Conservation (phyloP, 495 filamentous ascomycete genomes). For the Letharia columbiana region DNA sequence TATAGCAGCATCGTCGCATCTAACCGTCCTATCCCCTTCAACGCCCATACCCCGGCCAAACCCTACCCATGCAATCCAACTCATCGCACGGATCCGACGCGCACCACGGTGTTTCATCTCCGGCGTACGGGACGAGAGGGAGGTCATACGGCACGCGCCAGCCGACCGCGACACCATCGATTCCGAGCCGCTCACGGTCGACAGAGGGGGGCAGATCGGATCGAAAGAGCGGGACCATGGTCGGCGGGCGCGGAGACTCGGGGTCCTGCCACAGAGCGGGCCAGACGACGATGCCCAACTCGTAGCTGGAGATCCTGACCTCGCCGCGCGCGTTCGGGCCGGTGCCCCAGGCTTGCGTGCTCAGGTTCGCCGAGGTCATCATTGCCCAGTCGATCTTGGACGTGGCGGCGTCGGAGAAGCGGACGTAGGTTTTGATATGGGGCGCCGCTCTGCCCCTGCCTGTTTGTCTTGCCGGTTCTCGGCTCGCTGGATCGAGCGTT, state of each 20-base stretch:
- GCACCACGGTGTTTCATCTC: constrained; percentile 68
- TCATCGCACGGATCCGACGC: constrained; percentile 52
- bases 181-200: constrained; percentile 38
- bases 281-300: constrained; percentile 81
- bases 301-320: constrained; percentile 69
- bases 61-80: constrained; percentile 63
- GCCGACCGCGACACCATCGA: constrained; percentile 43
- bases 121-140: constrained; percentile 57
- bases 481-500: constrained; percentile 18
- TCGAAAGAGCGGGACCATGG: constrained; percentile 64
- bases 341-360: constrained; percentile 86
- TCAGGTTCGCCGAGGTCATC: constrained; percentile 77
- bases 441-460: constrained; percentile 73
- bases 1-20: too few species aligned
- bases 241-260: constrained; percentile 23
- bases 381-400: constrained; percentile 74
- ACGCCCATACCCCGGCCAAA: constrained; percentile 32
- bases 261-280: constrained; percentile 53
- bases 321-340: constrained; percentile 43
- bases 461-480: constrained; percentile 34
- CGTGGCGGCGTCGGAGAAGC: constrained; percentile 45
- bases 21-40: not conserved
- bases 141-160: constrained; percentile 79
- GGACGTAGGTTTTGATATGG: constrained; percentile 86
- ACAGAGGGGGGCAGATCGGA: not conserved